Conservation (phyloP, 2,329 filamentous ascomycete species). For the Pyrenochaeta sp. region DNA sequence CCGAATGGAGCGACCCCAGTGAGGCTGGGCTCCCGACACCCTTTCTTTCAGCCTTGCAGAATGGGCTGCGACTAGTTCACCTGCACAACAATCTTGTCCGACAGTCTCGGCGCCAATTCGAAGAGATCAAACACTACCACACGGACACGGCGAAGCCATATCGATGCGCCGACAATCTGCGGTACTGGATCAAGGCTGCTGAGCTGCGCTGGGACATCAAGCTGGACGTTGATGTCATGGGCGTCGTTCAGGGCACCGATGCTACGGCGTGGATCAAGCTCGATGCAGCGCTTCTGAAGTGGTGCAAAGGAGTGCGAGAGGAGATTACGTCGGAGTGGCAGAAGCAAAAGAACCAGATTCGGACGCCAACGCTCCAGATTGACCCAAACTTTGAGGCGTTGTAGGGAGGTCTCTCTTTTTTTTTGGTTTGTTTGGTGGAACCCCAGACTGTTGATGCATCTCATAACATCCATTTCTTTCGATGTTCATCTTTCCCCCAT, state of each 20-base stretch:
- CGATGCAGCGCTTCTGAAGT: slow-evolving; percentile 81
- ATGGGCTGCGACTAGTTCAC: slow-evolving; percentile 81
- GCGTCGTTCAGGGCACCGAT: slow-evolving; percentile 78
- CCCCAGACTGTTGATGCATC: slow-evolving; percentile 5
- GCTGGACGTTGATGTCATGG: slow-evolving; percentile 84
- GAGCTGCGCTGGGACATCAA: slow-evolving; percentile 92
- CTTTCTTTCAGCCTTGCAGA: slow-evolving; percentile 77
- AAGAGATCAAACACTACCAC: slow-evolving; percentile 87
- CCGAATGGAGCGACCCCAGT: slow-evolving; percentile 70
- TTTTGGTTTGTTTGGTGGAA: background rate
- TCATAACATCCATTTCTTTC: slow-evolving; percentile 27
- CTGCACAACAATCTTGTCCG: slow-evolving; percentile 90
- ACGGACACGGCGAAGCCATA: slow-evolving; percentile 96
- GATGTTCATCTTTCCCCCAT: slow-evolving; percentile 34
- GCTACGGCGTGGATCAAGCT: slow-evolving; percentile 80
- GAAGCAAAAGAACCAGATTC: slow-evolving; percentile 50
- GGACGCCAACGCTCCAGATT: slow-evolving; percentile 51
- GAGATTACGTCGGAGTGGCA: slow-evolving; percentile 81
- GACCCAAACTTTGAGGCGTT: slow-evolving; percentile 44
- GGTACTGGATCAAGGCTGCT: slow-evolving; percentile 95
- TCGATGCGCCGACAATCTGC: slow-evolving; percentile 88
- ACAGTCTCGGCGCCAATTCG: slow-evolving; percentile 86
- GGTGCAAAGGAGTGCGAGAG: slow-evolving; percentile 82
- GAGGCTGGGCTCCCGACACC: slow-evolving; percentile 70
- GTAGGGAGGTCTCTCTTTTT: too few species aligned